These are phyloP conservation scores for Blumeriella jaapii DNA, from an alignment of 2,329 filamentous ascomycete species.

Conservation along the genomic window DNA sequence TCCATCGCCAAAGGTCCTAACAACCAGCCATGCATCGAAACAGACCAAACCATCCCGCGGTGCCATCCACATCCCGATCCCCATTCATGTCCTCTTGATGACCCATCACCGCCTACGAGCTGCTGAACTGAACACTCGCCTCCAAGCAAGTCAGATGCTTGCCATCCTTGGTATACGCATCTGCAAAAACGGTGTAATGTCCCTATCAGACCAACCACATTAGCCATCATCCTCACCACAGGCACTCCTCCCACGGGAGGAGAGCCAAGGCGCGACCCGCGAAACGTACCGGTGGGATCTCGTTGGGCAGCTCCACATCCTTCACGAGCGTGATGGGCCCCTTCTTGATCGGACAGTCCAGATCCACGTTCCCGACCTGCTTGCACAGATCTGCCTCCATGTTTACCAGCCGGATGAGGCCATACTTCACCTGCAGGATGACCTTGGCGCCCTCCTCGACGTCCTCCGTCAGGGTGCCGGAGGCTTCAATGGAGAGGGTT, in stretches of 20 bases:
- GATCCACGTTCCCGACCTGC: constrained; percentile 74
- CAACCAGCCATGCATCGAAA: constrained; percentile 13
- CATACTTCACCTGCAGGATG: constrained; percentile 80
- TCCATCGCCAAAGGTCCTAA: constrained; percentile 17
- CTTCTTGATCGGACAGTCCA: constrained; percentile 78
- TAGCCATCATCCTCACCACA: not conserved
- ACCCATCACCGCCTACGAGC: constrained; percentile 1
- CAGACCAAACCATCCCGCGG: constrained; percentile 7
- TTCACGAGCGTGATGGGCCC: constrained; percentile 66
- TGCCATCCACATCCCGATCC: not conserved
- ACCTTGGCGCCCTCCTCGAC: constrained; percentile 75
- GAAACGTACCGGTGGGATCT: constrained; percentile 68
- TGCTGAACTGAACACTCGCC: constrained; percentile 54
- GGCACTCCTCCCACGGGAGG: no score
- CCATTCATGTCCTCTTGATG: not conserved
- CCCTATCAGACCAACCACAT: constrained; percentile 49
- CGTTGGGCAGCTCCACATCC: constrained; percentile 68
- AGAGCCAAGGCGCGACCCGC: no score
- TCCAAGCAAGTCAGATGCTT: constrained; percentile 78
- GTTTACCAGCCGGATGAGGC: constrained; percentile 78
- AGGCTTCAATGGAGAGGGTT: constrained; percentile 66
- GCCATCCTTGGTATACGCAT: constrained; percentile 65
- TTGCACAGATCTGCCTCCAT: constrained; percentile 79
- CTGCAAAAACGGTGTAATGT: constrained; percentile 78
- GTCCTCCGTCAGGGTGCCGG: constrained; percentile 58